phyloP scores from a whole-genome alignment of 2,329 filamentous ascomycete species.

The Tolypocladium cylindrosporum region DNA sequence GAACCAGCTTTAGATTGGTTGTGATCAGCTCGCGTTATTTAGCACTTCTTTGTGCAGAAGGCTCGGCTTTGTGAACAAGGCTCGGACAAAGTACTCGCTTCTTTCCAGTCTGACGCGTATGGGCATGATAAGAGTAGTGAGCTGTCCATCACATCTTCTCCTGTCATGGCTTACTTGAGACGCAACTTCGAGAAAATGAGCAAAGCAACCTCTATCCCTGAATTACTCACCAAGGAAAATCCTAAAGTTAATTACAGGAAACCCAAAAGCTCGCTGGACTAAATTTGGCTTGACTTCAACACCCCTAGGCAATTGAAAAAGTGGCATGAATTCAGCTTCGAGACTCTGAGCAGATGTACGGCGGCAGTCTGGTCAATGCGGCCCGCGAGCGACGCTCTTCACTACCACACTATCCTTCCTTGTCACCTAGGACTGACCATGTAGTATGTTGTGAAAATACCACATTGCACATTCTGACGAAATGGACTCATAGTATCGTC shows the following conservation, averaged over 20 bases:
- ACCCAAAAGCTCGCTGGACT: neutral
- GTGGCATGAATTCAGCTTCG: neutral
- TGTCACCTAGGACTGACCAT: too few relatives aligned
- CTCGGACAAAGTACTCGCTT: neutral
- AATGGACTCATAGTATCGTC: too few relatives aligned
- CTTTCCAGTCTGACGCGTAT: too few relatives aligned
- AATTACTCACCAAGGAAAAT: neutral
- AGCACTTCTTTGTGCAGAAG: neutral
- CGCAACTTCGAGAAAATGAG: neutral
- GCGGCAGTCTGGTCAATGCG: neutral
- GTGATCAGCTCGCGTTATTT: neutral
- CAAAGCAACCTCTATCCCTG: neutral
- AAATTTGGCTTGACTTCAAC: neutral
- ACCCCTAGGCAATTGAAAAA: neutral
- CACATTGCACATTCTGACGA: too few relatives aligned
- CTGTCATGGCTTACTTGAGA: accelerated
- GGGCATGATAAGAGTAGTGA: neutral
- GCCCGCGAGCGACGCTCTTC: neutral
- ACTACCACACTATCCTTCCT: neutral
- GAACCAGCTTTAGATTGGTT: neutral
- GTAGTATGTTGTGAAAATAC: too few relatives aligned
- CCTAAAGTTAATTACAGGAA: neutral
- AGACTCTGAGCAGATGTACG: neutral
- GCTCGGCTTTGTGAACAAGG: neutral
- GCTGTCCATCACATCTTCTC: neutral